A percentile compares a stretch with the other conserved stretches of the same genome.
Evolutionary conservation across 1,284 basidiomycete species (phyloP).

Genomic region (Omphalotus olearius): DNA sequence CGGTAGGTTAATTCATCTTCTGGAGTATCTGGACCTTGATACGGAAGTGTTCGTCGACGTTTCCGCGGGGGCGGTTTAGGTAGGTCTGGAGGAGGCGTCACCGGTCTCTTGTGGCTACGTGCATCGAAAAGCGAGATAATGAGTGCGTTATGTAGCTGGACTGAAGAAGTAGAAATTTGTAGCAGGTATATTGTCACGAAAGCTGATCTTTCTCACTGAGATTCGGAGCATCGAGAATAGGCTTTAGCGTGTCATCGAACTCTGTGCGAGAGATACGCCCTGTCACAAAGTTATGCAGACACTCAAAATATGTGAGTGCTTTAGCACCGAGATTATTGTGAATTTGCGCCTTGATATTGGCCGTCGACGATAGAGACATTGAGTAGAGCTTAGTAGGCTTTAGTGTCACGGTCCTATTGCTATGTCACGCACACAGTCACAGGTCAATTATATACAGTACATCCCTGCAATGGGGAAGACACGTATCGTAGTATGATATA

Average conservation of each 20-base stretch:
- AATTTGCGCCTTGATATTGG: conserved; percentile 68
- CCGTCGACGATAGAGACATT: conserved; percentile 75
- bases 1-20: conserved; percentile 49
- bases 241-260: conserved; percentile 68
- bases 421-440: too few relatives aligned
- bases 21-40: conserved; percentile 55
- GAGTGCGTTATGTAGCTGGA: conserved; percentile 76
- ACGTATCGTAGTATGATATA: too few relatives aligned
- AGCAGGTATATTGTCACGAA: not conserved
- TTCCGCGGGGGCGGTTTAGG: conserved; percentile 67
- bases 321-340: conserved; percentile 56
- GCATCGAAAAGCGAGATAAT: conserved; percentile 79
- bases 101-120: conserved; percentile 61
- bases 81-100: conserved; percentile 54
- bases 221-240: conserved; percentile 56
- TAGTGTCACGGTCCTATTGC: too few relatives aligned
- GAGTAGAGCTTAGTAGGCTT: too few relatives aligned
- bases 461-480: too few relatives aligned
- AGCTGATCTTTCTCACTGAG: conserved; percentile 39
- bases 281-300: conserved; percentile 60
- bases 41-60: conserved; percentile 64
- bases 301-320: conserved; percentile 56
- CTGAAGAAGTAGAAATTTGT: conserved; percentile 28
- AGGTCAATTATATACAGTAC: too few relatives aligned
- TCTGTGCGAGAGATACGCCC: conserved; percentile 67